Evolutionary conservation across 805 yeast species (phyloP), one percentile per base, ranked within the genome.

Genomic region (Lachancea fermentati): DNA sequence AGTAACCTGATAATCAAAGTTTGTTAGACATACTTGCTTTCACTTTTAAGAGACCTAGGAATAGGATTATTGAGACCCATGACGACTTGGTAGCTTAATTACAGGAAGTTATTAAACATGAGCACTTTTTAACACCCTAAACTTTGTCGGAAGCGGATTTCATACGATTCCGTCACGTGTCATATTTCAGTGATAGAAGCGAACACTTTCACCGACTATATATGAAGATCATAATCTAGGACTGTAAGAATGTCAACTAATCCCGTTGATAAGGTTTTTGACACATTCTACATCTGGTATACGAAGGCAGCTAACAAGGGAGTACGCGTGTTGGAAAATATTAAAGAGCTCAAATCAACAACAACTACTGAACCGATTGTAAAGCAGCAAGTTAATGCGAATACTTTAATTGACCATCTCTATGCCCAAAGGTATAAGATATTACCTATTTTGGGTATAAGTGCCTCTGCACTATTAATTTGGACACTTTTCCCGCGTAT

Each of bases 31-130:
- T 76, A 82, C 87, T 75, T 81, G 41, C 88, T 76, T 68, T 91
- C 98, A 62, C 82, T 79, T 57, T 79, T 81, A 57, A 91, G 73
- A 57, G 91, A 82, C 65, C 94, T 75, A 44, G 98, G 98, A 48
- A 93, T 75, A 17, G 98, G 98, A 74, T 91, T 91, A 67, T 89
- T 93, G 60, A 91, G 71, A 45, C 86, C 88, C 87, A 81, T 80
- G 11, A 22, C 26, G 26, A 22, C 26, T 22, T 22, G 11, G 26
- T 22, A 22, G 11, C 11, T 22, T 11, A 22, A 22, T 22, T 22
- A 22, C 11, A 22, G 26, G 11, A 22, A 11, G 11, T n/a, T n/a
- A 22, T 22, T 22, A 22, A 7, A 22, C 26, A 7, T 11, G 26
- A 22, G 26, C 11, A 22, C 26, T 22, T 22, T 22, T 22, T 22